These are phyloP conservation scores for Metarhizium brunneum DNA, from an alignment of 2,329 filamentous ascomycete species.

Conservation along the genomic window DNA sequence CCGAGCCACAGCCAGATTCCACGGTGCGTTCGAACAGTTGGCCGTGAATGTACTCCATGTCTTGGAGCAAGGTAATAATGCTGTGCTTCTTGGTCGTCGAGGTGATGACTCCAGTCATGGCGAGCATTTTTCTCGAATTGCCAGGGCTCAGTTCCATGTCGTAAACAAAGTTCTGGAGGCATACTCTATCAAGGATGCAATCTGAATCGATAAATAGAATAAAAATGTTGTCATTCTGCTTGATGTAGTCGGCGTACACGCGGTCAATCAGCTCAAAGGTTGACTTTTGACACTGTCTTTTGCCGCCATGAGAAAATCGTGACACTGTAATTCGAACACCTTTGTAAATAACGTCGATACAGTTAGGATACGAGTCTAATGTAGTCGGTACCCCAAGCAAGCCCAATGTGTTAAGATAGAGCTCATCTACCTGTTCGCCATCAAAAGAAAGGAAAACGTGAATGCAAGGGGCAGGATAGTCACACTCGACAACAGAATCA, in stretches of 20 bases:
- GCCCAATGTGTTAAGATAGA: conserved; percentile 79
- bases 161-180: conserved; percentile 95
- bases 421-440: conserved; percentile 77
- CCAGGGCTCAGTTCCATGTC: conserved; percentile 97
- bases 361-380: conserved; percentile 71
- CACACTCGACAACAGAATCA: conserved; percentile 86
- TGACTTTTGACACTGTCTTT: conserved; percentile 85
- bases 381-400: conserved; percentile 74
- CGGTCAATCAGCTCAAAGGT: conserved; percentile 92
- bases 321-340: conserved; percentile 81
- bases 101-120: conserved; percentile 96
- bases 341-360: conserved; percentile 82
- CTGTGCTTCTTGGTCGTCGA: conserved; percentile 84
- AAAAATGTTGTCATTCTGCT: conserved; percentile 83
- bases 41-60: conserved; percentile 97
- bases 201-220: conserved; percentile 97
- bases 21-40: conserved; percentile 94
- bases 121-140: conserved; percentile 85
- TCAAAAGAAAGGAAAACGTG: conserved; percentile 96
- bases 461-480: conserved; percentile 85
- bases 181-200: conserved; percentile 84
- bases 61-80: conserved; percentile 84
- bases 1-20: conserved; percentile 86
- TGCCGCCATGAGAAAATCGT: conserved; percentile 86
- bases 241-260: conserved; percentile 80